These are phyloP conservation scores for California macrophylla DNA, from an alignment of 441 rosid species.

Conservation along the genomic window DNA sequence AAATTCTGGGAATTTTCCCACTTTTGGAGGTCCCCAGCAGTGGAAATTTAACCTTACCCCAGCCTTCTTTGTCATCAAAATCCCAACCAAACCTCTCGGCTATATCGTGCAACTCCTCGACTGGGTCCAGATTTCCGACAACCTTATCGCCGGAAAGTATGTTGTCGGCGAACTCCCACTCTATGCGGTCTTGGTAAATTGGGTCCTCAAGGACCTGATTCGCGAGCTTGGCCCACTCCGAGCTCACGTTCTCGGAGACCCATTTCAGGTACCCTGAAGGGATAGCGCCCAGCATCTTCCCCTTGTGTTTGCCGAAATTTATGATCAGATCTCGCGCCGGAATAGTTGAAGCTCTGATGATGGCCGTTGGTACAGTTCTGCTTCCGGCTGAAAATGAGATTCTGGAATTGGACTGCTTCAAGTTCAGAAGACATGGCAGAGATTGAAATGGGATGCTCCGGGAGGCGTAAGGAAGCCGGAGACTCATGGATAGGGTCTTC, in stretches of 20 bases:
- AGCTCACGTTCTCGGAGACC: constrained; percentile 47
- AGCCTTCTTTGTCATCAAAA: constrained; percentile 50
- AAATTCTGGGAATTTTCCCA: constrained; percentile 57
- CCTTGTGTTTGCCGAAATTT: constrained; percentile 67
- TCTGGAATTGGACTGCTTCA: neutral
- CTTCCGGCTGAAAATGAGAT: neutral
- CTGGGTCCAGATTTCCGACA: constrained; percentile 23
- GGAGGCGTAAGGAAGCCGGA: neutral
- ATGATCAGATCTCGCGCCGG: constrained; percentile 53
- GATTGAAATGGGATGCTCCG: neutral
- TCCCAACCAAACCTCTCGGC: constrained; percentile 83
- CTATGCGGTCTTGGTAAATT: constrained; percentile 53
- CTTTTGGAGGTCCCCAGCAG: constrained; percentile 65
- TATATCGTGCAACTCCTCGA: constrained; percentile 45
- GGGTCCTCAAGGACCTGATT: constrained; percentile 61
- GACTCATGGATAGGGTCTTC: neutral
- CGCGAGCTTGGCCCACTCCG: constrained; percentile 66
- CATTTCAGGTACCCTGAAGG: constrained; percentile 66
- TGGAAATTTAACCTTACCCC: constrained; percentile 53
- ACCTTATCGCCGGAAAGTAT: constrained; percentile 33
- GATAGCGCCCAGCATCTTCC: constrained; percentile 69
- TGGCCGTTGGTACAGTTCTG: constrained; percentile 6
- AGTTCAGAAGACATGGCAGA: neutral
- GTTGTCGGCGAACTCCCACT: constrained; percentile 64
- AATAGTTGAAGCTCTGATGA: constrained; percentile 4